These are phyloP conservation scores for Aspergillus pseudoterreus DNA, from an alignment of 2,329 filamentous ascomycete genomes.

Conservation along the genomic window DNA sequence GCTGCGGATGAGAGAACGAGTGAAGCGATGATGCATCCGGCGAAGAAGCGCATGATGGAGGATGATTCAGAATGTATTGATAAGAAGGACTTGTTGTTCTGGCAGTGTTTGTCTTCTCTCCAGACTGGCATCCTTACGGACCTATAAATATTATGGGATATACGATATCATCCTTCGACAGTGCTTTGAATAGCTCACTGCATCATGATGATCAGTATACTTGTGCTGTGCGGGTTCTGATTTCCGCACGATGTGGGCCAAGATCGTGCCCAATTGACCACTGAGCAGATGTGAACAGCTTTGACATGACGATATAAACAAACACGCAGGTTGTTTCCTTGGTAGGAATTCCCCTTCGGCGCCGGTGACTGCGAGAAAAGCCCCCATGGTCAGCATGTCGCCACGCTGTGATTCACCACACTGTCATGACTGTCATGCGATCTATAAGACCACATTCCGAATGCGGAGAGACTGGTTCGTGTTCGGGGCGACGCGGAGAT, in stretches of 20 bases:
- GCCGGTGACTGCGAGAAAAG: not conserved
- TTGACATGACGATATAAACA: not conserved
- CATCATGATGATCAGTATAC: not conserved
- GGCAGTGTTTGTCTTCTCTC: no score
- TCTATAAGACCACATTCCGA: no score
- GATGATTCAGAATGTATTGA: not conserved
- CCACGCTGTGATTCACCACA: not conserved
- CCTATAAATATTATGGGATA: not conserved
- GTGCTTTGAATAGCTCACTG: not conserved
- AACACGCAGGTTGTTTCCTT: not conserved
- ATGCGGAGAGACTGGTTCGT: no score
- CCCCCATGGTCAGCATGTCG: not conserved
- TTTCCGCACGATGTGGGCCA: not conserved
- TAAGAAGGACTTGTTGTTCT: not conserved
- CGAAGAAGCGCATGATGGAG: slow-evolving; percentile 1
- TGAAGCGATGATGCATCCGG: not conserved
- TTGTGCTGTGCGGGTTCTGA: not conserved
- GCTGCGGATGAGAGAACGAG: not conserved
- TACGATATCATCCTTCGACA: not conserved
- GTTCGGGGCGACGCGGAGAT: no score
- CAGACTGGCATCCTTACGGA: not conserved
- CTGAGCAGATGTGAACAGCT: not conserved
- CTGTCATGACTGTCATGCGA: no score
- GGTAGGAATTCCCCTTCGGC: no score
- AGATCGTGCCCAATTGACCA: not conserved